A percentile compares a stretch with the other conserved stretches of the same genome.
Conservation (phyloP, 1,284 basidiomycete species). For the Ceraceosorus guamensis region DNA sequence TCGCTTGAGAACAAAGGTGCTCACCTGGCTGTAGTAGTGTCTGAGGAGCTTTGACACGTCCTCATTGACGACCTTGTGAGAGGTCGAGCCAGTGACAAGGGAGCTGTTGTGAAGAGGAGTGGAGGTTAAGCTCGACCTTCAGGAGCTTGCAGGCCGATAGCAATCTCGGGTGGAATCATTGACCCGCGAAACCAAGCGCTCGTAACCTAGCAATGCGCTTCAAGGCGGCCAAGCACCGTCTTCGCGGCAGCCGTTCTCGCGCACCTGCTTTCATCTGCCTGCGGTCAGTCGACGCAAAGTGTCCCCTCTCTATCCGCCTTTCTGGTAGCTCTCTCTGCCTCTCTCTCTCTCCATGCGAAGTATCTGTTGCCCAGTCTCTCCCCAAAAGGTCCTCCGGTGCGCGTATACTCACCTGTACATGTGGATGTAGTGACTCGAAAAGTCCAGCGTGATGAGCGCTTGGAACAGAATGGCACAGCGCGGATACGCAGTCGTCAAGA, state of each 20-base stretch:
- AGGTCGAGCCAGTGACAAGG: constrained; percentile 79
- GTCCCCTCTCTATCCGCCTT: too few species aligned
- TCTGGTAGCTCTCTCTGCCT: too few species aligned
- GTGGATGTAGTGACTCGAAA: constrained; percentile 98
- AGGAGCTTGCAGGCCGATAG: too few species aligned
- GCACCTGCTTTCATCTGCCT: background rate
- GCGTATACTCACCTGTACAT: constrained; percentile 82
- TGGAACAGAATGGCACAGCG: constrained; percentile 77
- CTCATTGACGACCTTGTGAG: constrained; percentile 83
- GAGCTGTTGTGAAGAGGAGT: constrained; percentile 57
- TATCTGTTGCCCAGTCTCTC: too few species aligned
- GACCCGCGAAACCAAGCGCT: too few species aligned
- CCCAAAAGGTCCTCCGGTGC: too few species aligned
- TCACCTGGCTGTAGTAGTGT: constrained; percentile 67
- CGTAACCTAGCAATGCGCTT: too few species aligned
- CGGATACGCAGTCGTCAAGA: constrained; percentile 83
- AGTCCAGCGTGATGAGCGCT: constrained; percentile 92
- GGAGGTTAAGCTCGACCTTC: background rate
- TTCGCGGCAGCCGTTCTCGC: too few species aligned
- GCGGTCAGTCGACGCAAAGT: background rate
- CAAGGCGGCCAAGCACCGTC: too few species aligned
- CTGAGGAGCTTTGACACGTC: constrained; percentile 86
- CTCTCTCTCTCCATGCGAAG: too few species aligned
- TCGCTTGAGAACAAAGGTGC: too few species aligned
- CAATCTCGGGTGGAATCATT: too few species aligned